These are phyloP conservation scores for Atkinsonella hypoxylon DNA, from an alignment of 2,329 filamentous ascomycete genomes.

Conservation along the genomic window DNA sequence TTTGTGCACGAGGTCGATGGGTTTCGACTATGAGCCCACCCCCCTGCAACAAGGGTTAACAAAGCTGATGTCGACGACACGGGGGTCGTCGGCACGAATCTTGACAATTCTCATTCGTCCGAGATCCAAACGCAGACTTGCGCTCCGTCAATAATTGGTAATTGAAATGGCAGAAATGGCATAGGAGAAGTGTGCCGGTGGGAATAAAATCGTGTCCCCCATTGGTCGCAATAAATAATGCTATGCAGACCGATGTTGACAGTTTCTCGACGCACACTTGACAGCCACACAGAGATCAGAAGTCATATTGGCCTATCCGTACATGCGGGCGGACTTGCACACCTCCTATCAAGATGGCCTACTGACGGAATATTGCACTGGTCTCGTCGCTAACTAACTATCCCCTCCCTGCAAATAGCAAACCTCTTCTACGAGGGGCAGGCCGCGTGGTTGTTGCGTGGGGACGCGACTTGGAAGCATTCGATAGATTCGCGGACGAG, in stretches of 20 bases:
- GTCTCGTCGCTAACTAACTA: neutral
- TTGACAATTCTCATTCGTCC: neutral
- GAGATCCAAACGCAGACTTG: no score
- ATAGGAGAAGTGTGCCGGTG: neutral
- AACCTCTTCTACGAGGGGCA: conserved; percentile 1
- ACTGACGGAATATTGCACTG: neutral
- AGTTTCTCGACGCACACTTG: neutral
- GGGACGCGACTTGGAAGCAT: conserved; percentile 1
- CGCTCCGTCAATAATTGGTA: no score
- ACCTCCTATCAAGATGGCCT: neutral
- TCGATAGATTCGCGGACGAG: neutral
- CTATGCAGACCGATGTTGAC: neutral
- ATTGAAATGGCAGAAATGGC: no score
- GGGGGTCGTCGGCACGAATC: neutral
- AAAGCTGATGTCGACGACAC: neutral
- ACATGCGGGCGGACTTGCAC: neutral
- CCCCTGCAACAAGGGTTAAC: neutral
- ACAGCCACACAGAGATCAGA: neutral
- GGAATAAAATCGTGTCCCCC: neutral
- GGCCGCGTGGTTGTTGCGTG: conserved; percentile 3
- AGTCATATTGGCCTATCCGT: neutral
- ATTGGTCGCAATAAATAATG: neutral
- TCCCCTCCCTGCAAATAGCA: neutral
- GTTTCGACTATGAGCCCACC: neutral
- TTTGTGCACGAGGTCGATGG: neutral